Percentiles rank a stretch among this genome's conserved stretches.
Conservation (phyloP, 495 filamentous ascomycete genomes). For the Venustampulla echinocandica region DNA sequence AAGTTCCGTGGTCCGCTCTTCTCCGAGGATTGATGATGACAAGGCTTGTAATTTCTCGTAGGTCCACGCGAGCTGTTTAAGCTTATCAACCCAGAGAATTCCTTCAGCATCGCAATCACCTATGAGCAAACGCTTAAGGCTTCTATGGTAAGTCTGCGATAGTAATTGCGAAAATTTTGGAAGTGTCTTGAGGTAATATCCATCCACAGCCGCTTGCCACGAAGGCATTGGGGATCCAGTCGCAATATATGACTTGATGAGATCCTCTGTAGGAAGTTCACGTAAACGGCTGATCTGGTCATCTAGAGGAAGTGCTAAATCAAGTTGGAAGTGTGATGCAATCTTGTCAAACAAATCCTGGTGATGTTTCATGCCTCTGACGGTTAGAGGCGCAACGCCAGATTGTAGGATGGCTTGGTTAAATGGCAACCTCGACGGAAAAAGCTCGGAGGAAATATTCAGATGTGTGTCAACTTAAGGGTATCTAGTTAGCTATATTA, state of each 20-base stretch:
- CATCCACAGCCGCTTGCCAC: conserved; percentile 4
- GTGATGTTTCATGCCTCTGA: not conserved
- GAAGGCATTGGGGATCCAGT: not conserved
- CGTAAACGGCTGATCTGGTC: not conserved
- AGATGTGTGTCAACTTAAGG: conserved; percentile 5
- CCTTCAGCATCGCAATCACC: not conserved
- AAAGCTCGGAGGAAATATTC: not conserved
- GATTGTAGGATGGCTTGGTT: not conserved
- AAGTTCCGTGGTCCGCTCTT: not conserved
- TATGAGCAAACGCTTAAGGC: not conserved
- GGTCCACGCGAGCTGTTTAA: not conserved
- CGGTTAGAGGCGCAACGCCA: not conserved
- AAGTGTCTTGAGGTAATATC: not conserved
- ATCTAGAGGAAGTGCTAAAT: not conserved
- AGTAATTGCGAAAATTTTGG: not conserved
- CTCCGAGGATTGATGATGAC: not conserved
- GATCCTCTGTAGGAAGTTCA: conserved; percentile 1
- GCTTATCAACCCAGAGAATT: not conserved
- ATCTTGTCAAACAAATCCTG: not conserved
- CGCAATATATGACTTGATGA: not conserved
- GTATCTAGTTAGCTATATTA: not conserved
- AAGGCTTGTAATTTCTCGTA: not conserved
- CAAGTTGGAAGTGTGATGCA: not conserved
- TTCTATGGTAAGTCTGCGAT: not conserved
- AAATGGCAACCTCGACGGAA: not conserved